phyloP scores from a whole-genome alignment of 2,329 filamentous ascomycete genomes.

The Sarocladiaceae sp. region DNA sequence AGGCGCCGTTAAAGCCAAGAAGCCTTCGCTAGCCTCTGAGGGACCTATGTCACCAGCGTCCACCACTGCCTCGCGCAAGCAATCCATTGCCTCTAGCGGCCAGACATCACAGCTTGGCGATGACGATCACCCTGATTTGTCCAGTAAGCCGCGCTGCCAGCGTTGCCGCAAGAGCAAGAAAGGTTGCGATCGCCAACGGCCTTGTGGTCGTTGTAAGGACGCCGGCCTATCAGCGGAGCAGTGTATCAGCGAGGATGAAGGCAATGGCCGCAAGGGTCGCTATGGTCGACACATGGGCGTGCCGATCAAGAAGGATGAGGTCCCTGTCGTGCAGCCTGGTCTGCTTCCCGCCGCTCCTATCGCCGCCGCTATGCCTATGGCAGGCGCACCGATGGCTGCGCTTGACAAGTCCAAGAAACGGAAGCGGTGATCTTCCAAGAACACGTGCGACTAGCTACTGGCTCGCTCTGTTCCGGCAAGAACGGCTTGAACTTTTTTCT shows the following conservation, averaged over 20 bases:
- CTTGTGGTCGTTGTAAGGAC: constrained; percentile 91
- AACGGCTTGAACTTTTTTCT: background rate
- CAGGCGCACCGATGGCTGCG: constrained; percentile 17
- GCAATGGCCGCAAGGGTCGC: constrained; percentile 91
- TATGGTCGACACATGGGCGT: constrained; percentile 72
- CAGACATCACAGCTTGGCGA: constrained; percentile 55
- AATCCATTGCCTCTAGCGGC: constrained; percentile 58
- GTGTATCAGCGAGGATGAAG: constrained; percentile 95
- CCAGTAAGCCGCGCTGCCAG: constrained; percentile 93
- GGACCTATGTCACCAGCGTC: constrained; percentile 59
- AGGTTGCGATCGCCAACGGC: constrained; percentile 92
- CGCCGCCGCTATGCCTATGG: constrained; percentile 27
- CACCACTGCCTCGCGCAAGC: constrained; percentile 68
- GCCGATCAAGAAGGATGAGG: constrained; percentile 53
- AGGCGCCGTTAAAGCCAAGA: constrained; percentile 43
- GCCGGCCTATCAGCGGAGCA: constrained; percentile 89
- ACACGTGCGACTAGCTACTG: no score
- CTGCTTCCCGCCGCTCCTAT: constrained; percentile 40
- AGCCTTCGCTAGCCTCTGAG: constrained; percentile 33
- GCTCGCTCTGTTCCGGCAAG: background rate
- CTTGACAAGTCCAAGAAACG: constrained; percentile 56
- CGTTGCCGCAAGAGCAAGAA: constrained; percentile 99
- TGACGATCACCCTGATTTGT: constrained; percentile 87
- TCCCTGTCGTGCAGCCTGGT: constrained; percentile 30
- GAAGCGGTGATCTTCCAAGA: constrained; percentile 42